Evolutionary conservation across 2,329 filamentous ascomycete genomes (phyloP).

Genomic region (Talaromyces marneffei): DNA sequence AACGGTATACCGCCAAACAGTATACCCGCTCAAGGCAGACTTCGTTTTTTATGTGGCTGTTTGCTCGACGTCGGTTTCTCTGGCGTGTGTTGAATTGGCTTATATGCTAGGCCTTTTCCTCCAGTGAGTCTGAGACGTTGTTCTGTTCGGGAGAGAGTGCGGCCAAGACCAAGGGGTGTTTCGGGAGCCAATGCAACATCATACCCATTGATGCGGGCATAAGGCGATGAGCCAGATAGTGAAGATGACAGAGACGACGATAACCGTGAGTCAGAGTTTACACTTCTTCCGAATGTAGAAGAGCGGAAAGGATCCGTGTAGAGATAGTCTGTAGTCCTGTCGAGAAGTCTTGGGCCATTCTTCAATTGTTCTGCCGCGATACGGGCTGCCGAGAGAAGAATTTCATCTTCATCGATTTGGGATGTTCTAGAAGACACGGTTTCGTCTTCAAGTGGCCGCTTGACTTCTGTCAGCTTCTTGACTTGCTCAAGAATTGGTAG

Average conservation of each 20-base stretch:
- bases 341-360: slow-evolving; percentile 30
- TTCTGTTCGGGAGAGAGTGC: slow-evolving; percentile 40
- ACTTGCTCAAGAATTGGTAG: slow-evolving; percentile 32
- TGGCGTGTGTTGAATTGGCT: slow-evolving; percentile 30
- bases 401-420: slow-evolving; percentile 38
- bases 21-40: neutral
- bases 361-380: slow-evolving; percentile 37
- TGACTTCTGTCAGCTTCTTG: slow-evolving; percentile 22
- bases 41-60: slow-evolving; percentile 1
- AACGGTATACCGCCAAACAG: neutral
- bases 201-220: slow-evolving; percentile 32
- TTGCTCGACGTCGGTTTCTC: slow-evolving; percentile 17
- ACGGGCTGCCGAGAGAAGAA: slow-evolving; percentile 37
- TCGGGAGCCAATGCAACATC: slow-evolving; percentile 38
- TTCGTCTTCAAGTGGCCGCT: slow-evolving; percentile 20
- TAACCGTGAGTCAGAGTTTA: slow-evolving; percentile 20
- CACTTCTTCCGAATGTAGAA: slow-evolving; percentile 25
- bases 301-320: slow-evolving; percentile 22
- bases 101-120: slow-evolving; percentile 39
- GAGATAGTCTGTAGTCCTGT: slow-evolving; percentile 20
- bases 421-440: slow-evolving; percentile 20
- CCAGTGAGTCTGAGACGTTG: slow-evolving; percentile 39
- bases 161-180: slow-evolving; percentile 32
- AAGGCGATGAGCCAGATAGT: slow-evolving; percentile 25
- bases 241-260: slow-evolving; percentile 23